A percentile compares a stretch with the other conserved stretches of the same genome.
phyloP scores from a whole-genome alignment of 1,139 yeast species.

The Suhomyces maxii region DNA sequence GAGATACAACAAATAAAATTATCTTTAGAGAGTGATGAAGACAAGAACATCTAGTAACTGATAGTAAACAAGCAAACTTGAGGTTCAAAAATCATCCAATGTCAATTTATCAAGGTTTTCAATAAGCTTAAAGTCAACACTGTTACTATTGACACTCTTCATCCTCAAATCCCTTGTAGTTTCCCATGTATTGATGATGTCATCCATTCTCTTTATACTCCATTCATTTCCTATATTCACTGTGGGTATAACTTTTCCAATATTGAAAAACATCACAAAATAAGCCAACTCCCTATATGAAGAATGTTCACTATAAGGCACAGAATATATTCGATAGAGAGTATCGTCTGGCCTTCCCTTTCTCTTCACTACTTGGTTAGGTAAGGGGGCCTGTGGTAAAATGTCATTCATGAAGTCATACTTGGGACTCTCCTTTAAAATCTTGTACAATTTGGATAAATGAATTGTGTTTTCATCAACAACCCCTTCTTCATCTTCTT shows the following conservation, averaged over 20 bases:
- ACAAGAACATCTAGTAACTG: too few species aligned
- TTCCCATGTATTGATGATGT: constrained; percentile 52
- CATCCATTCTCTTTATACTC: constrained; percentile 39
- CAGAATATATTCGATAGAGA: constrained; percentile 50
- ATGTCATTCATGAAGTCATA: constrained; percentile 31
- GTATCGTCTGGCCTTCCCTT: constrained; percentile 27
- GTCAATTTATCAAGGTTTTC: constrained; percentile 8
- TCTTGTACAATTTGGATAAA: constrained; percentile 12
- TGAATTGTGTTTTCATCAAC: constrained; percentile 5
- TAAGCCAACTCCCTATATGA: constrained; percentile 75
- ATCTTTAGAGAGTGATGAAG: background rate
- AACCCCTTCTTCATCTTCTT: constrained; percentile 5
- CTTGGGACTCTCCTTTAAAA: constrained; percentile 21
- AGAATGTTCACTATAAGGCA: constrained; percentile 94
- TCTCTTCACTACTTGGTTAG: constrained; percentile 14
- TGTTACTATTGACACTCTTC: background rate
- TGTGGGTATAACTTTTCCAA: constrained; percentile 69
- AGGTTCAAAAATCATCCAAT: constrained; percentile 11
- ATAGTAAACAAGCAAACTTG: too few species aligned
- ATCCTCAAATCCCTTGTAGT: constrained; percentile 13
- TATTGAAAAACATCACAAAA: constrained; percentile 55
- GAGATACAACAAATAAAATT: background rate
- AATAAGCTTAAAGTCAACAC: background rate
- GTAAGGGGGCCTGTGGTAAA: constrained; percentile 31
- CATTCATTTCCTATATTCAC: constrained; percentile 56